phyloP scores from a whole-genome alignment of 2,329 filamentous ascomycete genomes.

The Fusarium redolens region DNA sequence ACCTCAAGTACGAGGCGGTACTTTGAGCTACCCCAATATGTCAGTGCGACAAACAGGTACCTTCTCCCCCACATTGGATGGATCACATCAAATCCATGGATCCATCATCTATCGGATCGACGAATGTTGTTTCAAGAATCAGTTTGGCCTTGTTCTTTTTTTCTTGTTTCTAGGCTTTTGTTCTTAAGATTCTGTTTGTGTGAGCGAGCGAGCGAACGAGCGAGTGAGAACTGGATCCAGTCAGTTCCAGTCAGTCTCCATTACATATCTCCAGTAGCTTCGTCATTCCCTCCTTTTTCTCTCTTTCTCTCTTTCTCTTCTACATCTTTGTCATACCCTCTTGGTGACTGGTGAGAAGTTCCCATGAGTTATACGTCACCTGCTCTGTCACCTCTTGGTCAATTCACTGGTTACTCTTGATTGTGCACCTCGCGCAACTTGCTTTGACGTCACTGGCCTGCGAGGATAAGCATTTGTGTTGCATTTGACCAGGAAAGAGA shows the following conservation, averaged over 20 bases:
- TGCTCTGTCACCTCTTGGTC: conserved; percentile 11
- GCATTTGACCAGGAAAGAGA: neutral
- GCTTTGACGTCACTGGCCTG: conserved; percentile 31
- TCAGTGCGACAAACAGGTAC: conserved; percentile 18
- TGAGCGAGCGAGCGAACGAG: neutral
- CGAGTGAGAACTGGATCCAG: conserved; percentile 17
- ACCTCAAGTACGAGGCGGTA: conserved; percentile 13
- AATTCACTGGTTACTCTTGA: conserved; percentile 35
- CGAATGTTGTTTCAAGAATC: conserved; percentile 27
- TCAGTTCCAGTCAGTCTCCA: conserved; percentile 8
- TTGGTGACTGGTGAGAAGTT: neutral
- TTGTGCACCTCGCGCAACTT: conserved; percentile 10
- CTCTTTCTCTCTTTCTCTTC: neutral
- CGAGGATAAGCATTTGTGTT: conserved; percentile 9
- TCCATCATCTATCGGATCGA: conserved; percentile 29
- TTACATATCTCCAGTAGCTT: conserved; percentile 17
- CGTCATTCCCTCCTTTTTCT: conserved; percentile 4
- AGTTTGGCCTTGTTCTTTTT: conserved; percentile 16
- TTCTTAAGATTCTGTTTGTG: conserved; percentile 18
- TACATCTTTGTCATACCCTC: conserved; percentile 8
- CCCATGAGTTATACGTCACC: conserved; percentile 25
- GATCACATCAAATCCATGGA: conserved; percentile 28
- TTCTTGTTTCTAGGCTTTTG: conserved; percentile 18
- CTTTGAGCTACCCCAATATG: conserved; percentile 11
- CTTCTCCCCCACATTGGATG: conserved; percentile 8